phyloP scores from a whole-genome alignment of 371 early-diverging fungal genomes.

The Mucor piriformis region DNA sequence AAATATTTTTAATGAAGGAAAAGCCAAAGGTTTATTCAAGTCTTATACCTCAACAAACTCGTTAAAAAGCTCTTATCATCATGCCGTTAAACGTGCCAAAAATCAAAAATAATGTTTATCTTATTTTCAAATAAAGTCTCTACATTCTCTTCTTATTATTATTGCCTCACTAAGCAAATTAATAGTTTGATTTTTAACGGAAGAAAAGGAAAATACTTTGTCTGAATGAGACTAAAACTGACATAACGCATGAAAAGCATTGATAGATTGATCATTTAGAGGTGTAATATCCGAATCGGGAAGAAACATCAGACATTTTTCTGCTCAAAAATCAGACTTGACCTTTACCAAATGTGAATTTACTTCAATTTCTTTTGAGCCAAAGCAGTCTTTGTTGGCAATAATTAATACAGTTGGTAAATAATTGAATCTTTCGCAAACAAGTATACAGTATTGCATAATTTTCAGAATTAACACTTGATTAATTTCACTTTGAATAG shows the following conservation, averaged over 20 bases:
- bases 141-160: background rate
- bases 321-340: conserved; percentile 27
- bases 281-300: conserved; percentile 20
- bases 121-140: background rate
- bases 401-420: conserved; percentile 27
- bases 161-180: background rate
- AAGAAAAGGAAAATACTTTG: conserved; percentile 9
- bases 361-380: conserved; percentile 21
- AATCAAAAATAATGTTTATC: background rate
- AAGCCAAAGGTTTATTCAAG: background rate
- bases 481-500: conserved; percentile 27
- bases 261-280: conserved; percentile 16
- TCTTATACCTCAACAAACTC: background rate
- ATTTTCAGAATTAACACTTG: conserved; percentile 20
- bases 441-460: conserved; percentile 13
- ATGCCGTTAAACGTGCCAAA: background rate
- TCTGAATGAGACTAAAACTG: conserved; percentile 20
- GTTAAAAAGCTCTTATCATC: background rate
- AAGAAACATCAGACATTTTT: conserved; percentile 29
- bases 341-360: conserved; percentile 23
- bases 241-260: conserved; percentile 25
- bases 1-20: background rate
- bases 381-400: conserved; percentile 22
- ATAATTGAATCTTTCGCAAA: conserved; percentile 23
- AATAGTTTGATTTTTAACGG: conserved; percentile 19